Base-by-base conservation (phyloP, 495 filamentous ascomycete species). In the Trichoderma asperelloides region DNA sequence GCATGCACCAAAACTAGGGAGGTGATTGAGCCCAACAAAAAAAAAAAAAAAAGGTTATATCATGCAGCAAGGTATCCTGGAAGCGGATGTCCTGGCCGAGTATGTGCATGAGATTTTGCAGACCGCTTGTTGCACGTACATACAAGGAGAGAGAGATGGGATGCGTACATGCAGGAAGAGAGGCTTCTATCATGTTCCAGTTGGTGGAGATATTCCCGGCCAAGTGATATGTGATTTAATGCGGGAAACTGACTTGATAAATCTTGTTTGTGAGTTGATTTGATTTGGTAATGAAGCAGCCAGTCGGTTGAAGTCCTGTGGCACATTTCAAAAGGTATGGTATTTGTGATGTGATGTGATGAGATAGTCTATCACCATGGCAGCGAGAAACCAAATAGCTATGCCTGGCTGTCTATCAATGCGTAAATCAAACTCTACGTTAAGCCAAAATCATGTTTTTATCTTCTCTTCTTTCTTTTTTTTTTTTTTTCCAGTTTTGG, bases 41-140 rank as follows among this genome's bases (percentile, higher is more conserved):
- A 13, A 12, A 60, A 21, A 60, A 28, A 13, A 12, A 21, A 15
- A 30, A 30, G 55, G 6, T 37, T 37, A 37, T 37, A 8, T 8
- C 16, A 28, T 18, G 25, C 25, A 3, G 55, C 25, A 28, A 60
- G 23, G 55, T 28, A 47, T 12, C 55, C 23, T 18, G 1, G 55
- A 18, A 47, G 43, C n/a, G 43, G 43, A 47, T 47, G 43, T 13
- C n/a, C n/a, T 47, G 15, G 13, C 43, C 43, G 1, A n/a, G 12
- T 18, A 21, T 60, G 7, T 60, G 55, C n/a, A 21, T 6, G 33
- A 4, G 33, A 0, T 37, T 60, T 25, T 60, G 55, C 27, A 60
- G 55, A 60, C 55, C 55, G 55, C 55, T 60, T 60, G 55, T 60
- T 60, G 55, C 55, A 60, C 13, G 55, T 23, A n/a, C n/a, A n/a